Conservation (phyloP, 768 basidiomycete species). For the Mycena olivaceomarginata region DNA sequence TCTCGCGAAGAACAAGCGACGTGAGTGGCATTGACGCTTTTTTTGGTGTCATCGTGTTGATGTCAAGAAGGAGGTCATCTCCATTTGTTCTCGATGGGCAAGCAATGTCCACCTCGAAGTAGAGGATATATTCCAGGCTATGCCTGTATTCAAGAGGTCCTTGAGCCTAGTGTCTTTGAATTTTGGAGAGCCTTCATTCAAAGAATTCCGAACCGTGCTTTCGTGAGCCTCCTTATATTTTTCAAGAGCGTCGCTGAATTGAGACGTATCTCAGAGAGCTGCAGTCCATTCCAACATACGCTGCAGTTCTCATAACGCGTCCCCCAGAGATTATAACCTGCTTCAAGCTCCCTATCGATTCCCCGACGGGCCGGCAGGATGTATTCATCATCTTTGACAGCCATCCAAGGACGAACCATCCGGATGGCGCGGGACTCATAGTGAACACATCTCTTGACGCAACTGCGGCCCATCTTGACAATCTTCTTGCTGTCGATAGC, state of each 20-base stretch:
- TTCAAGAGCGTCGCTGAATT: neutral
- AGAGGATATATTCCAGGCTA: constrained; percentile 64
- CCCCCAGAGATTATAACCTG: constrained; percentile 83
- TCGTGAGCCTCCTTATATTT: constrained; percentile 43
- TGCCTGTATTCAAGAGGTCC: constrained; percentile 69
- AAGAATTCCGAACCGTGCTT: constrained; percentile 59
- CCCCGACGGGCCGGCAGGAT: constrained; percentile 39
- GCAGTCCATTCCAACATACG: constrained; percentile 49
- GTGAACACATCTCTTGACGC: constrained; percentile 67
- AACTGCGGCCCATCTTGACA: constrained; percentile 65
- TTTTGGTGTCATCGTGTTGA: constrained; percentile 1
- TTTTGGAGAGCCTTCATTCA: constrained; percentile 60
- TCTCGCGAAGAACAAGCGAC: constrained; percentile 57
- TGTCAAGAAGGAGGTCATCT: constrained; percentile 68
- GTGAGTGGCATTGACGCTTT: constrained; percentile 48
- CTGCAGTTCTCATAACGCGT: constrained; percentile 76
- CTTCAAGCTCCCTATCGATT: constrained; percentile 58
- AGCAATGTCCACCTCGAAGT: constrained; percentile 72
- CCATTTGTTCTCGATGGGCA: constrained; percentile 76
- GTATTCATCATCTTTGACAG: constrained; percentile 81
- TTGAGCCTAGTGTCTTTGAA: constrained; percentile 58
- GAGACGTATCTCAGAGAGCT: constrained; percentile 44
- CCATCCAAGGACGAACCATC: constrained; percentile 76
- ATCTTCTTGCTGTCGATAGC: constrained; percentile 71
- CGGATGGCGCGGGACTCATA: constrained; percentile 76